Conservation (phyloP, 352 stramenopile genomes). For the Globisporangium megalacanthum region DNA sequence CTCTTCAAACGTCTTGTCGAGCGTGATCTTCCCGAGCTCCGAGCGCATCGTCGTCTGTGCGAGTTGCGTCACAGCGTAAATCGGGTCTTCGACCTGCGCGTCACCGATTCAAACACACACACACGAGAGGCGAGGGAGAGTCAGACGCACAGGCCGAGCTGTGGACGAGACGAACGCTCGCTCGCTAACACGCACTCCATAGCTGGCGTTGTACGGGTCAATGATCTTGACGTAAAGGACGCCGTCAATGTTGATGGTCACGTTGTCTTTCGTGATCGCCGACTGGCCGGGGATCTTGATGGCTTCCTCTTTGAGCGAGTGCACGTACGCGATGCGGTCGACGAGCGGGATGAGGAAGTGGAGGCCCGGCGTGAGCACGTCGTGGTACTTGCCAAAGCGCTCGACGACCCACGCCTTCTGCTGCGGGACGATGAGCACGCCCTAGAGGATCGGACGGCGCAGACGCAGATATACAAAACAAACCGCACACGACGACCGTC, state of each 20-base stretch:
- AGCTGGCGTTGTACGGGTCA: slow-evolving; percentile 86
- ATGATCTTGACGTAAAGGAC: slow-evolving; percentile 91
- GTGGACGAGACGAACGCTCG: no score
- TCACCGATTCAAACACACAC: background rate
- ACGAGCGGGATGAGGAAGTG: slow-evolving; percentile 90
- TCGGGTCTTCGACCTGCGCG: slow-evolving; percentile 58
- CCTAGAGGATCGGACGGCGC: slow-evolving; percentile 23
- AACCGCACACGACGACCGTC: background rate
- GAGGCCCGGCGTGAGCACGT: slow-evolving; percentile 76
- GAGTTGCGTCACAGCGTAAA: slow-evolving; percentile 89
- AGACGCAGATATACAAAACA: background rate
- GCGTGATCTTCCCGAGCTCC: slow-evolving; percentile 90
- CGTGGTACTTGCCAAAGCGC: slow-evolving; percentile 90
- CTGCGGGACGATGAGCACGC: slow-evolving; percentile 84
- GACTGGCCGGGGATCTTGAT: slow-evolving; percentile 89
- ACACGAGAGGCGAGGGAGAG: no score
- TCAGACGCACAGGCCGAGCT: no score
- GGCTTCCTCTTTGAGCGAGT: slow-evolving; percentile 89
- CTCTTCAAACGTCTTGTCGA: slow-evolving; percentile 93
- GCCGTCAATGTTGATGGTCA: slow-evolving; percentile 90
- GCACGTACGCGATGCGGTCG: slow-evolving; percentile 88
- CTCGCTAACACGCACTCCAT: slow-evolving; percentile 39
- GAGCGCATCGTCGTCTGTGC: slow-evolving; percentile 91
- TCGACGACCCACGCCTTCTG: slow-evolving; percentile 88
- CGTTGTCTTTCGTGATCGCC: slow-evolving; percentile 90